Evolutionary conservation across 73 alveolate species (phyloP).

Genomic region (Paramecium sonneborni): DNA sequence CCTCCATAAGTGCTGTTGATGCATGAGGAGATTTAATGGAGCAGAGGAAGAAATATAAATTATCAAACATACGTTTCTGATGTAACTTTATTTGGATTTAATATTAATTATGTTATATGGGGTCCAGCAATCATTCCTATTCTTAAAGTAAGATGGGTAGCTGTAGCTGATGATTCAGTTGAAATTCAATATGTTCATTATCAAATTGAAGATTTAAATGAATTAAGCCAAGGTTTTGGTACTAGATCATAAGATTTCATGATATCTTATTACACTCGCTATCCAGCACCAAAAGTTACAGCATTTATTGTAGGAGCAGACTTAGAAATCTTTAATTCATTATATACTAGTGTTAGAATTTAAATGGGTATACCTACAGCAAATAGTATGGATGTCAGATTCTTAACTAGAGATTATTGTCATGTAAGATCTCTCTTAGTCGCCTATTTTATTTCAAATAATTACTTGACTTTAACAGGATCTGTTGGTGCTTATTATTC

Average conservation of each 20-base stretch:
- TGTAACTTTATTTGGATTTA: background rate
- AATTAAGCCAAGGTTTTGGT: slow-evolving; percentile 34
- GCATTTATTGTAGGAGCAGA: slow-evolving; percentile 54
- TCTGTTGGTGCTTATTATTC: background rate
- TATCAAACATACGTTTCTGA: slow-evolving; percentile 21
- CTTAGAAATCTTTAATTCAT: background rate
- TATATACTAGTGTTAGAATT: background rate
- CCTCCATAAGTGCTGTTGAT: slow-evolving; percentile 23
- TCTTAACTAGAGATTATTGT: slow-evolving; percentile 14
- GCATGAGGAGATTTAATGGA: slow-evolving; percentile 50
- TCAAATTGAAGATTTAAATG: background rate
- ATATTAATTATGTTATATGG: background rate
- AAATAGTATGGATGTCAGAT: background rate
- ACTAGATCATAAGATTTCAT: slow-evolving; percentile 16
- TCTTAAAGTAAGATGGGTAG: slow-evolving; percentile 11
- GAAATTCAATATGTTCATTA: slow-evolving; percentile 48
- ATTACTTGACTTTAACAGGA: slow-evolving; percentile 21
- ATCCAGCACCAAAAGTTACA: slow-evolving; percentile 39
- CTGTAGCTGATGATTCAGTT: background rate
- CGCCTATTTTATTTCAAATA: background rate
- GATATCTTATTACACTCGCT: background rate
- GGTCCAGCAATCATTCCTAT: slow-evolving; percentile 36
- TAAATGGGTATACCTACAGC: background rate
- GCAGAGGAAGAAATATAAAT: slow-evolving; percentile 15
- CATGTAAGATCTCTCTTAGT: background rate